A percentile compares a stretch with the other conserved stretches of the same genome.
These are phyloP conservation scores for Cercophora sp. DNA, from an alignment of 495 filamentous ascomycete species.

Conservation along the genomic window DNA sequence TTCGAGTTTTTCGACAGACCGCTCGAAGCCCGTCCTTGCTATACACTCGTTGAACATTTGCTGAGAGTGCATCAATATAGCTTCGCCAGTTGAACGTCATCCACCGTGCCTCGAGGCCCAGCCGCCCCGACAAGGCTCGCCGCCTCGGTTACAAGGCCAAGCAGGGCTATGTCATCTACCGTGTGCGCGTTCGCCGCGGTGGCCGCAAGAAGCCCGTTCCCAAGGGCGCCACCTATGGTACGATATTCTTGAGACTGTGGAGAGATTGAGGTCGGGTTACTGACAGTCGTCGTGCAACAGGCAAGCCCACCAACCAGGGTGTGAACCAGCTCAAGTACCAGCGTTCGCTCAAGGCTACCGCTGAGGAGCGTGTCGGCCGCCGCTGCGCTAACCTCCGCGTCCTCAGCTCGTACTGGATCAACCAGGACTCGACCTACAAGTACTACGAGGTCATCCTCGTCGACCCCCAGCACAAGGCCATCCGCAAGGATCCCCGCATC, in stretches of 20 bases:
- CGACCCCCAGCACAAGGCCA: conserved; percentile 99
- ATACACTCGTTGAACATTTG: conserved; percentile 99
- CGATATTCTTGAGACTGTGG: conserved; percentile 22
- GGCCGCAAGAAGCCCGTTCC: conserved; percentile 91
- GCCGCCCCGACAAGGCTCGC: conserved; percentile 98
- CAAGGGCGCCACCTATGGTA: conserved; percentile 99
- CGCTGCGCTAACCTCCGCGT: conserved; percentile 98
- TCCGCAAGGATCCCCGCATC: conserved; percentile 97
- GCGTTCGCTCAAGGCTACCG: conserved; percentile 92
- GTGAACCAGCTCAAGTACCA: conserved; percentile 99
- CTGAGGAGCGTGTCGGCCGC: conserved; percentile 99
- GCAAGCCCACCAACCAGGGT: conserved; percentile 99
- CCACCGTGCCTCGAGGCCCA: conserved; percentile 96
- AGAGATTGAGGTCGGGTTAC: conserved; percentile 10
- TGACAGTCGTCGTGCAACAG: conserved; percentile 41
- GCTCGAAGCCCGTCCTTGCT: conserved; percentile 55
- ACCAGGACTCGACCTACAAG: conserved; percentile 99
- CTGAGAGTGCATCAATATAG: conserved; percentile 99
- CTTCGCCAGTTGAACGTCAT: conserved; percentile 98
- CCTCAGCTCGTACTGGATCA: conserved; percentile 99
- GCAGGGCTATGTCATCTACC: conserved; percentile 99
- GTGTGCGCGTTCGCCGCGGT: conserved; percentile 93
- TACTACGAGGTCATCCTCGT: conserved; percentile 99
- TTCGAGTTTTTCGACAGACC: no score
- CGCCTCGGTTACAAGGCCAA: conserved; percentile 99